A percentile compares a stretch with the other conserved stretches of the same genome.
Conservation (phyloP, 2,329 filamentous ascomycete genomes). For the Aspergillus fumigatus region DNA sequence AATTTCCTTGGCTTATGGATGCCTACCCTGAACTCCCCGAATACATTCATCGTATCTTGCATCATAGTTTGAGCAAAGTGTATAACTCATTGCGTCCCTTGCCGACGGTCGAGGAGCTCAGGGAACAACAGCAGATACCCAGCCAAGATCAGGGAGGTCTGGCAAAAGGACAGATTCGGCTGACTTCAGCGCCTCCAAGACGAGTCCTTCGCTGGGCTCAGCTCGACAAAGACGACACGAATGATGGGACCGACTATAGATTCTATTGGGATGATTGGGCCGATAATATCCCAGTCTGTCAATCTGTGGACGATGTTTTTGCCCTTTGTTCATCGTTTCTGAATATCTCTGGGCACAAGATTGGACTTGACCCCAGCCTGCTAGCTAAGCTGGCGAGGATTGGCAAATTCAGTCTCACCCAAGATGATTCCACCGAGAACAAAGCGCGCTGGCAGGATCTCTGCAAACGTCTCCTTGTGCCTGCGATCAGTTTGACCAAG, state of each 20-base stretch:
- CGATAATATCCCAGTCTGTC: constrained; percentile 88
- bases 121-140: constrained; percentile 48
- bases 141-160: constrained; percentile 62
- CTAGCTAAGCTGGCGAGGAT: constrained; percentile 82
- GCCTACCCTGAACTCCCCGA: constrained; percentile 76
- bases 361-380: constrained; percentile 75
- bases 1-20: constrained; percentile 88
- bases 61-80: constrained; percentile 76
- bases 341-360: constrained; percentile 80
- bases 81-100: constrained; percentile 52
- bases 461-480: constrained; percentile 77
- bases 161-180: constrained; percentile 64
- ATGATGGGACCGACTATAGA: constrained; percentile 71
- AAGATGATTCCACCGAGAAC: constrained; percentile 68
- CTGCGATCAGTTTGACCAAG: constrained; percentile 79
- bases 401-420: constrained; percentile 66
- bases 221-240: constrained; percentile 70
- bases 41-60: constrained; percentile 77
- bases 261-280: constrained; percentile 99
- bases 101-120: constrained; percentile 36
- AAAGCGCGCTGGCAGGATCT: constrained; percentile 76
- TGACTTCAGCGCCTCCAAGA: constrained; percentile 56
- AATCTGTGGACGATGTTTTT: constrained; percentile 85
- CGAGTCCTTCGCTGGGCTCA: constrained; percentile 78
- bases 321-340: constrained; percentile 78